Percentiles rank a stretch among this genome's conserved stretches.
These are phyloP conservation scores for Ceratobasidium sp. DNA, from an alignment of 1,284 basidiomycete genomes.

Conservation along the genomic window DNA sequence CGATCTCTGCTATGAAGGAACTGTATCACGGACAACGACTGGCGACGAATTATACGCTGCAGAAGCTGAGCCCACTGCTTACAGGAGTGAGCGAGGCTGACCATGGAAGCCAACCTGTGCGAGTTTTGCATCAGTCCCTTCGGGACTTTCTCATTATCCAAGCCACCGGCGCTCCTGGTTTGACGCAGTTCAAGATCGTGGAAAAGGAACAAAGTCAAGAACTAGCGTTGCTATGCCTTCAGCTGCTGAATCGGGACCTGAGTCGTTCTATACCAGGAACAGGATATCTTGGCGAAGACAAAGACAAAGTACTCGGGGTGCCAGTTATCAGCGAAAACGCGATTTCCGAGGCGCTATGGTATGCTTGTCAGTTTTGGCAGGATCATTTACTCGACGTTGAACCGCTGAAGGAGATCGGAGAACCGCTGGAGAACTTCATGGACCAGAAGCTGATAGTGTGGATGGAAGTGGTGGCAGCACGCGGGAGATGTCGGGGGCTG, in stretches of 20 bases:
- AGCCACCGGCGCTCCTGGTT: neutral
- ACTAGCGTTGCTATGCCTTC: slow-evolving; percentile 1
- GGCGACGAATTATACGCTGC: no score
- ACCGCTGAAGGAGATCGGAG: neutral
- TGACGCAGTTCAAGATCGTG: neutral
- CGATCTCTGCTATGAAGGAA: no score
- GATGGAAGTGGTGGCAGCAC: no score
- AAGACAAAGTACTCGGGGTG: neutral
- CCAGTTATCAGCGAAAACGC: neutral
- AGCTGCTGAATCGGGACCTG: neutral
- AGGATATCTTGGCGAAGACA: neutral
- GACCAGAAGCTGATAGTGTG: neutral
- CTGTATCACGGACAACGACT: no score
- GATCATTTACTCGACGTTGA: neutral
- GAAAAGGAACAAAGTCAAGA: slow-evolving; percentile 9
- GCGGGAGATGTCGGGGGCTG: no score
- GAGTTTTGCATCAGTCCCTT: no score
- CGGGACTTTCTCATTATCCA: neutral
- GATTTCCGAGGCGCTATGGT: neutral
- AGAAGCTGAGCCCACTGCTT: no score
- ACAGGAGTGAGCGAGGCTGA: no score
- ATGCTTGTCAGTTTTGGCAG: slow-evolving; percentile 22
- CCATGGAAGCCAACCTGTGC: no score
- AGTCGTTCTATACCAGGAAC: neutral
- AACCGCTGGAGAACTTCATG: neutral